phyloP scores from a whole-genome alignment of 2,329 filamentous ascomycete genomes.

The Colletotrichum sidae region DNA sequence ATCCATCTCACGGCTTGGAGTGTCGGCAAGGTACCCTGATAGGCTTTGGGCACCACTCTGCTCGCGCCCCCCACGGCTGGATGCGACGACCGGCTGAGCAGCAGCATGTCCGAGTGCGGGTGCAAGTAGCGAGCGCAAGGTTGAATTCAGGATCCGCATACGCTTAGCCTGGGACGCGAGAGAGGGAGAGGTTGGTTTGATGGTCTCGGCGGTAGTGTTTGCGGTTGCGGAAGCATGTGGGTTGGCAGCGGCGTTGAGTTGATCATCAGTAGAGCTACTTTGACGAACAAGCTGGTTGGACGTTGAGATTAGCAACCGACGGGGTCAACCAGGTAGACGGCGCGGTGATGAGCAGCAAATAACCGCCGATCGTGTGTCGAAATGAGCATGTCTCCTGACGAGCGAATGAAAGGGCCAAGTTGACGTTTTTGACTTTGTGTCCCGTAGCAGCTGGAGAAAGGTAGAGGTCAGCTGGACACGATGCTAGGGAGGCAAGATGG shows the following conservation, averaged over 20 bases:
- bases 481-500: constrained; percentile 14
- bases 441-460: constrained; percentile 30
- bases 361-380: constrained; percentile 30
- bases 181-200: not conserved
- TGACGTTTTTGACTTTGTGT: constrained; percentile 31
- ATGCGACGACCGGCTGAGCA: constrained; percentile 33
- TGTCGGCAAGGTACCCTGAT: no score
- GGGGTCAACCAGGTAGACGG: constrained; percentile 29
- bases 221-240: not conserved
- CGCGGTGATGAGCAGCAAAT: constrained; percentile 26
- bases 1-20: no score
- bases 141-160: not conserved
- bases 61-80: constrained; percentile 29
- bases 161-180: not conserved
- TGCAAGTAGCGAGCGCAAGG: constrained; percentile 3
- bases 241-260: not conserved
- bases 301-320: constrained; percentile 14
- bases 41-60: not conserved
- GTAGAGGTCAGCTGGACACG: constrained; percentile 36
- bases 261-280: constrained; percentile 3
- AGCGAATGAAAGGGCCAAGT: constrained; percentile 22
- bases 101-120: constrained; percentile 28
- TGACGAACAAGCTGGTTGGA: not conserved
- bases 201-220: not conserved
- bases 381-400: constrained; percentile 5